A percentile compares a stretch with the other conserved stretches of the same genome.
Evolutionary conservation across 371 early-diverging fungal genomes (phyloP).

Genomic region (Mucor plumbeus): DNA sequence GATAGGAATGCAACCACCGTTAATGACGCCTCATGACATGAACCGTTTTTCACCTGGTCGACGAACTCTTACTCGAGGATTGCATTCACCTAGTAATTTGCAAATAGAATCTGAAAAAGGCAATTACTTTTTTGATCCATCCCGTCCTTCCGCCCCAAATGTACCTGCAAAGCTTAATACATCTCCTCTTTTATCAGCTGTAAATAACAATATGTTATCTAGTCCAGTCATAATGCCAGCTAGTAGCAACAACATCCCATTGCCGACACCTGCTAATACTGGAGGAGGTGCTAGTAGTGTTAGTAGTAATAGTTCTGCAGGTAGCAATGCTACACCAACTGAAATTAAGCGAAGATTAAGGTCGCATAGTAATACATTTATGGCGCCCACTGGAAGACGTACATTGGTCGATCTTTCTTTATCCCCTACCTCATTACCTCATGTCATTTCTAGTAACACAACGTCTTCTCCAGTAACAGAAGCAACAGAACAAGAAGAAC

Average conservation of each 20-base stretch:
- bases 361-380: conserved; percentile 17
- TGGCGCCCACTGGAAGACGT: not conserved
- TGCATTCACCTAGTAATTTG: conserved; percentile 12
- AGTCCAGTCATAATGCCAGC: not conserved
- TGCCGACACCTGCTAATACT: not conserved
- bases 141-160: not conserved
- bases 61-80: not conserved
- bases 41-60: conserved; percentile 23
- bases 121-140: conserved; percentile 30
- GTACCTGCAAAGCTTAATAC: not conserved
- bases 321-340: conserved; percentile 3
- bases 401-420: conserved; percentile 8
- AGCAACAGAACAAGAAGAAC: not conserved
- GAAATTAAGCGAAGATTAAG: conserved; percentile 16
- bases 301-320: not conserved
- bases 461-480: not conserved
- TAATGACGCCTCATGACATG: conserved; percentile 24
- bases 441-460: not conserved
- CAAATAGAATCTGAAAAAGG: conserved; percentile 27
- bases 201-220: not conserved
- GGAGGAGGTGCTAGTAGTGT: not conserved
- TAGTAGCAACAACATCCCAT: not conserved
- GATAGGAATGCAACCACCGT: not conserved
- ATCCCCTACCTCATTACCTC: not conserved
- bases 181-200: conserved; percentile 3